A percentile compares a stretch with the other conserved stretches of the same genome.
phyloP scores from a whole-genome alignment of 768 basidiomycete species.

The Suillus tomentosus region DNA sequence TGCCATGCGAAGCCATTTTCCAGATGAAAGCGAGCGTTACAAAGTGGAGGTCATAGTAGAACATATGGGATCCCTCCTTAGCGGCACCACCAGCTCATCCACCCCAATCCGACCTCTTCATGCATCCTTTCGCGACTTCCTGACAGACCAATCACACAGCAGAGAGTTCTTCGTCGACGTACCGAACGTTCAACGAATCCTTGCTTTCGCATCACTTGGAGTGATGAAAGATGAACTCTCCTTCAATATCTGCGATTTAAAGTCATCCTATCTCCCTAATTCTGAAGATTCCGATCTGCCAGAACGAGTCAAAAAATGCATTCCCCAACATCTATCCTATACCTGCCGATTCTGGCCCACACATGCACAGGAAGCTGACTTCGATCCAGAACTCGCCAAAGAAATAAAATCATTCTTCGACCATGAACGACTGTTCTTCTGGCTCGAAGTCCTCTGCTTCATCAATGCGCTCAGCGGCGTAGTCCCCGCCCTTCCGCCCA shows the following conservation, averaged over 20 bases:
- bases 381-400: not conserved
- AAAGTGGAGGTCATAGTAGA: constrained; percentile 12
- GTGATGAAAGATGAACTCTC: constrained; percentile 32
- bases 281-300: constrained; percentile 18
- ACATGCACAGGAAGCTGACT: constrained; percentile 9
- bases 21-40: constrained; percentile 5
- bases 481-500: no score
- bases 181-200: constrained; percentile 15
- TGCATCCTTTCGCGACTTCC: constrained; percentile 32
- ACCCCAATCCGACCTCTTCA: constrained; percentile 25
- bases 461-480: no score
- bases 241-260: constrained; percentile 39
- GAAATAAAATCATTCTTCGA: constrained; percentile 10
- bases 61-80: constrained; percentile 15
- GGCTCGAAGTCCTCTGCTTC: no score
- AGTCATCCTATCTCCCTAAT: constrained; percentile 33
- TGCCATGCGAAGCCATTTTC: constrained; percentile 5
- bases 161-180: constrained; percentile 18
- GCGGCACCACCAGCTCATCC: constrained; percentile 9
- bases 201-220: constrained; percentile 25
- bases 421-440: no score
- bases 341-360: constrained; percentile 16
- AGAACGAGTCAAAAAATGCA: constrained; percentile 8
- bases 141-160: constrained; percentile 18
- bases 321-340: constrained; percentile 13